phyloP scores from a whole-genome alignment of 2,329 filamentous ascomycete species.

The Xylariomycetidae sp. region DNA sequence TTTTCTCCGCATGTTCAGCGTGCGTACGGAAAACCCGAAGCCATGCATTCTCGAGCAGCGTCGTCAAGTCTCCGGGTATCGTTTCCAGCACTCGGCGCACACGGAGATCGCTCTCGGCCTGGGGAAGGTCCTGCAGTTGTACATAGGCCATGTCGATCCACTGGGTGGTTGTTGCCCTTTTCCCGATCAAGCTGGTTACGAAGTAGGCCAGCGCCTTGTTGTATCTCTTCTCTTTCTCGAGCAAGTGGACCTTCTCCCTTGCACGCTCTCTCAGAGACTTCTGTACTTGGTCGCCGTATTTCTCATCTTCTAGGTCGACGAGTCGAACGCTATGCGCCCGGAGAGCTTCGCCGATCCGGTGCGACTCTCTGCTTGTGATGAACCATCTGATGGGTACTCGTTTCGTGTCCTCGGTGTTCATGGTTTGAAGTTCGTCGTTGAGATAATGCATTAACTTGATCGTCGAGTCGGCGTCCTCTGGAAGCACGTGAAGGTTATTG shows the following conservation, averaged over 20 bases:
- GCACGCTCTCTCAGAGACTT: conserved; percentile 29
- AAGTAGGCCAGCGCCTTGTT: conserved; percentile 37
- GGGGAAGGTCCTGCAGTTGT: conserved; percentile 33
- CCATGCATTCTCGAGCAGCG: conserved; percentile 33
- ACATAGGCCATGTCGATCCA: conserved; percentile 39
- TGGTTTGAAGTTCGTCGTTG: conserved; percentile 21
- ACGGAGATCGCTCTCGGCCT: conserved; percentile 30
- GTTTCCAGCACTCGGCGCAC: conserved; percentile 33
- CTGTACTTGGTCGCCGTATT: conserved; percentile 32
- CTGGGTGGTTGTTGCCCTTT: conserved; percentile 35
- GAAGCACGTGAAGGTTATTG: conserved; percentile 34
- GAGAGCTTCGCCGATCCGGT: conserved; percentile 27
- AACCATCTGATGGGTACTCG: conserved; percentile 31
- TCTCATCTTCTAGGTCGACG: conserved; percentile 31
- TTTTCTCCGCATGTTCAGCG: conserved; percentile 27
- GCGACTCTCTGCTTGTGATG: conserved; percentile 31
- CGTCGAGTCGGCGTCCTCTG: conserved; percentile 29
- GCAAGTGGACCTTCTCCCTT: conserved; percentile 28
- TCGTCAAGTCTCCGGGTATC: conserved; percentile 32
- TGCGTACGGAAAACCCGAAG: conserved; percentile 29
- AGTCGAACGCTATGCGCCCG: conserved; percentile 24
- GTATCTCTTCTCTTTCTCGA: conserved; percentile 32
- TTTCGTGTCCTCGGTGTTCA: conserved; percentile 16
- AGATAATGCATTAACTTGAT: conserved; percentile 30
- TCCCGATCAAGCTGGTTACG: conserved; percentile 35